A percentile compares a stretch with the other conserved stretches of the same genome.
These are phyloP conservation scores for Dictyostelium brefeldianum DNA, from an alignment of 78 protist genomes.

Conservation along the genomic window DNA sequence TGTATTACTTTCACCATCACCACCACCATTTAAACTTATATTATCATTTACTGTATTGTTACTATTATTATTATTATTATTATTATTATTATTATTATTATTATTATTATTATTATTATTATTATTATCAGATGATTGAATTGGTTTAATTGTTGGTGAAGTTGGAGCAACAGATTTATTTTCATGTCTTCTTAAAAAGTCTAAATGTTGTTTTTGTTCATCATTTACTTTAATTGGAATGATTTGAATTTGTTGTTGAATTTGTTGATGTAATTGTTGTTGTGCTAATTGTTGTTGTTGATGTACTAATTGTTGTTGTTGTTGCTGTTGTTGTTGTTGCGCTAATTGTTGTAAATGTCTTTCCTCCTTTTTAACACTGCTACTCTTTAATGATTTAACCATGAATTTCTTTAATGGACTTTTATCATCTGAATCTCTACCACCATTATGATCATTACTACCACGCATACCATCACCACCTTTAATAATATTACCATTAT, in stretches of 20 bases:
- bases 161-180: neutral
- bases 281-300: neutral
- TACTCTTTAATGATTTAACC: neutral
- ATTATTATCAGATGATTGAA: neutral
- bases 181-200: constrained; percentile 53
- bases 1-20: neutral
- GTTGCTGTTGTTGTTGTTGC: neutral
- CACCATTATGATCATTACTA: neutral
- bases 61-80: neutral
- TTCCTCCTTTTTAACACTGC: constrained; percentile 23
- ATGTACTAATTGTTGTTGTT: neutral
- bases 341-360: neutral
- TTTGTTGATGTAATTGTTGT: constrained; percentile 16
- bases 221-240: neutral
- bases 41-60: neutral
- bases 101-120: neutral
- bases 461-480: neutral
- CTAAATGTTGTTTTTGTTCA: constrained; percentile 33
- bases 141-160: neutral
- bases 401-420: neutral
- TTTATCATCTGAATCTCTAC: neutral
- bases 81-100: neutral
- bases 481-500: constrained; percentile 6
- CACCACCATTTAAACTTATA: too few relatives aligned
- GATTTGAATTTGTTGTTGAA: neutral